Conservation (phyloP, 495 filamentous ascomycete genomes). For the Trichodelitschia bisporula region DNA sequence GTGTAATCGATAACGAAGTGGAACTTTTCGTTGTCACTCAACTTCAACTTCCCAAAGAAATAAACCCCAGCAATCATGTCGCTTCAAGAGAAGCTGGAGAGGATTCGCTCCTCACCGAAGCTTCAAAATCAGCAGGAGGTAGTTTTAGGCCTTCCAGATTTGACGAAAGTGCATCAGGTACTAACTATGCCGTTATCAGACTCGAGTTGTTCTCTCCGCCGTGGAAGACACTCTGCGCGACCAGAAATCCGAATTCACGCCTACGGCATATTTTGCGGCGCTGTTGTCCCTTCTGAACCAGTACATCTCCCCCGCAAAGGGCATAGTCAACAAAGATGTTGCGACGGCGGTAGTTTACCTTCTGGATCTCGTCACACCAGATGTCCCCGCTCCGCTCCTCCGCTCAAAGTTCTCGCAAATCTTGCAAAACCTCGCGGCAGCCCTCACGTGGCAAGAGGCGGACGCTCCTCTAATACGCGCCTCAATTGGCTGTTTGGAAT, state of each 20-base stretch:
- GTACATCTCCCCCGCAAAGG: constrained; percentile 32
- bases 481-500: constrained; percentile 83
- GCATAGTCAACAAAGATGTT: constrained; percentile 57
- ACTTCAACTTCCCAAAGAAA: too few relatives aligned
- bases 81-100: constrained; percentile 74
- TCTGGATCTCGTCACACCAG: constrained; percentile 69
- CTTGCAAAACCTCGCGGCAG: constrained; percentile 60
- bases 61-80: too few relatives aligned
- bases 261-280: constrained; percentile 89
- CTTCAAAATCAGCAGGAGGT: constrained; percentile 89
- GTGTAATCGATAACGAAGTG: too few relatives aligned
- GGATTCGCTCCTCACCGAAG: constrained; percentile 75
- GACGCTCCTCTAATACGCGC: constrained; percentile 70
- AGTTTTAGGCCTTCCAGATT: constrained; percentile 8
- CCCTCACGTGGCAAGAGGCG: constrained; percentile 51
- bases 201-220: constrained; percentile 63
- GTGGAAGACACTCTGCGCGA: constrained; percentile 80
- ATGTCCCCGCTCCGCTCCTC: constrained; percentile 61
- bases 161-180: neutral
- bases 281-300: constrained; percentile 73
- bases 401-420: constrained; percentile 87
- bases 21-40: too few relatives aligned
- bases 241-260: constrained; percentile 55
- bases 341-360: constrained; percentile 82
- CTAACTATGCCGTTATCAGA: constrained; percentile 25